Base-by-base conservation (phyloP, 306 rosid species). In the Hippophae tibetana region DNA sequence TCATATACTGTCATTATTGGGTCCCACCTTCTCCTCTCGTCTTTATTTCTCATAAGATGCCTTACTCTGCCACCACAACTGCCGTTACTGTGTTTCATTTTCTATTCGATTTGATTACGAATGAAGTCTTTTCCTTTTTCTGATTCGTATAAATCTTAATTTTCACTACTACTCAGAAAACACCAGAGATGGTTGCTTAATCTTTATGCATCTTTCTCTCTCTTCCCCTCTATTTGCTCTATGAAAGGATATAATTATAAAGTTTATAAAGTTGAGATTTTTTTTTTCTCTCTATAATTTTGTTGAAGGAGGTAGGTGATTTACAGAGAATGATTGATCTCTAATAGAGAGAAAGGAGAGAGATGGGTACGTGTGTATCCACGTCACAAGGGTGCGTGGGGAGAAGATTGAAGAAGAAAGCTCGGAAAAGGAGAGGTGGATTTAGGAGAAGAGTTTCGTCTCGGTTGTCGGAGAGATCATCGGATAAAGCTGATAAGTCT, bases 281-380 rank as follows among this genome's bases (percentile, higher is more conserved):
- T 3, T 7, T 46, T 47, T 62, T 51, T 74, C 57, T 58, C 69
- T 55, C 61, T 64, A 59, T 3, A 50, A 74, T 55, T 60, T 8
- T 68, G 52, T 53, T 11, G 67, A 7, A 68, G 61, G 9, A 65
- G 66, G 52, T 18, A 51, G 42, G 67, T 50, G 57, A 44, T 46
- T 63, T 43, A 44, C 48, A 57, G 43, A 49, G 23, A 58, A 60
- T 41, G 78, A 60, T 53, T 69, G 67, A 70, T 58, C 65, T 48
- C 51, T 65, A 45, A 48, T 42, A n/a, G 49, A 5, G 71, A 60
- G 52, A 71, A 63, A 67, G 62, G 13, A 52, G 42, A 63, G 73
- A 68, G 2, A 90, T 92, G 99, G 99, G 99, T 41, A 81, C 84
- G 51, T 93, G 99, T 68, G 85, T 85, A 13, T 93, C 99, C 26